phyloP scores from a whole-genome alignment of 2,329 filamentous ascomycete species.

The Phoma herbarum region DNA sequence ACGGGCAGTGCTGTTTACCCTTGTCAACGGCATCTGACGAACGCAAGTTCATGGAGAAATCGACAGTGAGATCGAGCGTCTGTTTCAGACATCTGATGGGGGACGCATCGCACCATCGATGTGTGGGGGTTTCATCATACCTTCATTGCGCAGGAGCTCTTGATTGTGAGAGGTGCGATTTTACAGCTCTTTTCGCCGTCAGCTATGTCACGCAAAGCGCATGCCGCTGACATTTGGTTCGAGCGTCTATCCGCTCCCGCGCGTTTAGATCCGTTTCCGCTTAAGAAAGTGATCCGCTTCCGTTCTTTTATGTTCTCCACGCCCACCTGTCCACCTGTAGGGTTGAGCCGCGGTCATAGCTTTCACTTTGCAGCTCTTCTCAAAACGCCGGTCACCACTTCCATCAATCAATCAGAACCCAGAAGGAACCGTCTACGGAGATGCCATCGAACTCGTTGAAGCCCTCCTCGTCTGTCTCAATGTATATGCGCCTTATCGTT shows the following conservation, averaged over 20 bases:
- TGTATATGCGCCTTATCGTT: too few relatives aligned
- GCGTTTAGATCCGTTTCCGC: not conserved
- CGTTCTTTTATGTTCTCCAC: not conserved
- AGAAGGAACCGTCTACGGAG: too few relatives aligned
- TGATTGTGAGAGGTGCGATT: not conserved
- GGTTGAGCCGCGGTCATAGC: too few relatives aligned
- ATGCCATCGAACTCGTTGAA: too few relatives aligned
- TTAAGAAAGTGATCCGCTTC: not conserved
- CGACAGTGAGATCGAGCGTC: not conserved
- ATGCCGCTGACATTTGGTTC: not conserved
- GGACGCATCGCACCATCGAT: not conserved
- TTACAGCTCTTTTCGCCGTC: not conserved
- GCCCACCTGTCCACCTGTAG: too few relatives aligned
- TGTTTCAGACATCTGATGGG: not conserved
- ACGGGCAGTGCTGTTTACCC: conserved; percentile 1
- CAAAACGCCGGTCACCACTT: too few relatives aligned
- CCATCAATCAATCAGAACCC: too few relatives aligned
- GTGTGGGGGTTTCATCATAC: not conserved
- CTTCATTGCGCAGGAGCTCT: not conserved
- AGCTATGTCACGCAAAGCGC: not conserved
- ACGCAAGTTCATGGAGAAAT: not conserved
- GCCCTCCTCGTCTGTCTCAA: too few relatives aligned
- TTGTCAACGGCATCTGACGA: not conserved
- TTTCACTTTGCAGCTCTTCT: too few relatives aligned
- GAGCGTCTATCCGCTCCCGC: not conserved